Percentiles rank a stretch among this genome's conserved stretches.
These are phyloP conservation scores for Pistacia vera DNA, from an alignment of 345 rosid species.

Conservation along the genomic window DNA sequence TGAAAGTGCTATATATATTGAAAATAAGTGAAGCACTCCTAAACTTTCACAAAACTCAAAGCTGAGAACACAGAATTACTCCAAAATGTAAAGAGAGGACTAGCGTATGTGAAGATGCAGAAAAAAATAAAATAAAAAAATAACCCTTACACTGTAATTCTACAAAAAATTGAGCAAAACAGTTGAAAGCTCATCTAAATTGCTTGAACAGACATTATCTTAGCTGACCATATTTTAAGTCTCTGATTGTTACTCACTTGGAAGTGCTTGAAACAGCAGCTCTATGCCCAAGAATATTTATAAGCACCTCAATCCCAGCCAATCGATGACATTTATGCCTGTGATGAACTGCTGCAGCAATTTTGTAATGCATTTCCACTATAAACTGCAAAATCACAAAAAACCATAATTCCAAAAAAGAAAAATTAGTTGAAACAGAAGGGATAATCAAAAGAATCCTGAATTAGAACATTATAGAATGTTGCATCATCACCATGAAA, in stretches of 20 bases:
- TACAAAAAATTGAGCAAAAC: neutral
- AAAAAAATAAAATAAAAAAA: neutral
- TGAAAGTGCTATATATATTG: neutral
- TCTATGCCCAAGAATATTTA: slow-evolving; percentile 70
- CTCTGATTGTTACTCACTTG: slow-evolving; percentile 49
- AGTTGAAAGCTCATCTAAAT: neutral
- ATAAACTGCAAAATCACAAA: slow-evolving; percentile 61
- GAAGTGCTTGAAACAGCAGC: slow-evolving; percentile 77
- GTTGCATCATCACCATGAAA: slow-evolving; percentile 66
- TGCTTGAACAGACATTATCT: neutral
- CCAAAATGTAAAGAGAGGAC: neutral
- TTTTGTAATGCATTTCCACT: slow-evolving; percentile 78
- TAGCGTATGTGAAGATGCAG: neutral
- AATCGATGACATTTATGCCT: slow-evolving; percentile 79
- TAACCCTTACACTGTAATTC: neutral
- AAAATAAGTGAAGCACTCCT: neutral
- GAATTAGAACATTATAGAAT: neutral
- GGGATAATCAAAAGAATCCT: slow-evolving; percentile 16
- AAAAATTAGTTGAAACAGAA: slow-evolving; percentile 3
- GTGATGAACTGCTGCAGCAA: slow-evolving; percentile 71
- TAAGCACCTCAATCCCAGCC: slow-evolving; percentile 83
- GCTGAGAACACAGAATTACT: neutral
- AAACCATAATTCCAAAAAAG: slow-evolving; percentile 16
- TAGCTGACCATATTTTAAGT: neutral
- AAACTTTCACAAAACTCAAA: neutral